Conservation (phyloP, 495 filamentous ascomycete species). For the Neurospora cerealis region DNA sequence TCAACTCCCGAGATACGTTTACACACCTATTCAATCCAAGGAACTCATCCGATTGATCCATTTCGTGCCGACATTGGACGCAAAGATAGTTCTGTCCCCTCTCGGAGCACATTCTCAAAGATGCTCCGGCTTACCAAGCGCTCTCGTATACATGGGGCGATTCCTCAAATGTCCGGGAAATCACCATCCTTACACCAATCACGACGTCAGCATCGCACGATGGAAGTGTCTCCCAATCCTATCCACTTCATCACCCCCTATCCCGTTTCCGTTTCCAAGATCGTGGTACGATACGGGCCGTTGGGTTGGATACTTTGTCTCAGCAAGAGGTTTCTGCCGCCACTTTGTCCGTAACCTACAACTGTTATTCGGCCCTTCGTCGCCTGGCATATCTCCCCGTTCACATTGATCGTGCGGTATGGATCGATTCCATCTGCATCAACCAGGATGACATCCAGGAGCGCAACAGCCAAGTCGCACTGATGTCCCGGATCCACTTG, state of each 20-base stretch:
- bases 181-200: background rate
- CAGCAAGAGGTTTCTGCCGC: background rate
- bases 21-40: background rate
- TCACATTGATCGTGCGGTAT: background rate
- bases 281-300: background rate
- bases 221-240: background rate
- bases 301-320: background rate
- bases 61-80: background rate
- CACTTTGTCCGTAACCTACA: background rate
- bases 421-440: conserved; percentile 1
- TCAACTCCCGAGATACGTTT: background rate
- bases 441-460: background rate
- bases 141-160: conserved; percentile 3
- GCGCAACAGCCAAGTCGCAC: background rate
- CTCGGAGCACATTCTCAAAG: background rate
- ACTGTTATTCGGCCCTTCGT: background rate
- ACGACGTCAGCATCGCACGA: background rate
- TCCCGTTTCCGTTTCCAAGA: background rate
- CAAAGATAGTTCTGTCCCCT: background rate
- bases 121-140: background rate
- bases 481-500: background rate
- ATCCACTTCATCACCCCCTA: background rate
- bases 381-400: background rate
- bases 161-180: background rate
- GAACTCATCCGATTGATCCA: background rate